Evolutionary conservation across 2,329 filamentous ascomycete genomes (phyloP).

Genomic region (Ampelomyces quisqualis): DNA sequence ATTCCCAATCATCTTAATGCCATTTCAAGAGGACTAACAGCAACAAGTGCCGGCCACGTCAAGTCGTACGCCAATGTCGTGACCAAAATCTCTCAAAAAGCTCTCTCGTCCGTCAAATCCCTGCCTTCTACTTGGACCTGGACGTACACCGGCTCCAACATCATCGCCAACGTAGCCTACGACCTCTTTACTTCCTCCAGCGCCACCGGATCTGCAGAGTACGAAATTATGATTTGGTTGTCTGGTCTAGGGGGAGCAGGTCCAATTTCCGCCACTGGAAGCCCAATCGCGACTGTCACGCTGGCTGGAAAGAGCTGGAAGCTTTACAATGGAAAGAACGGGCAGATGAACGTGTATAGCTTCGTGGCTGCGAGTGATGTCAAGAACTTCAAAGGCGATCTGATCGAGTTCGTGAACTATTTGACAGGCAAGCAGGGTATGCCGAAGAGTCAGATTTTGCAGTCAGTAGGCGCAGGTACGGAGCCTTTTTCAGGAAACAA

Average conservation of each 20-base stretch:
- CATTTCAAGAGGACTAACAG: constrained; percentile 2
- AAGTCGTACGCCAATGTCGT: constrained; percentile 50
- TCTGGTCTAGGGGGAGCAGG: constrained; percentile 59
- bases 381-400: constrained; percentile 58
- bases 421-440: constrained; percentile 53
- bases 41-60: constrained; percentile 33
- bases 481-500: constrained; percentile 57
- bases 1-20: background rate
- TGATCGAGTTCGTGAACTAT: constrained; percentile 60
- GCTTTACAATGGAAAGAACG: constrained; percentile 63
- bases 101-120: constrained; percentile 43
- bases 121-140: constrained; percentile 51
- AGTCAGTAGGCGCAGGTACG: constrained; percentile 57
- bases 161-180: constrained; percentile 62
- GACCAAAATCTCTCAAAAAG: constrained; percentile 35
- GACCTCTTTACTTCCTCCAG: constrained; percentile 60
- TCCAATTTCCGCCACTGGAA: constrained; percentile 60
- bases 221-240: constrained; percentile 69
- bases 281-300: constrained; percentile 55
- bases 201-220: constrained; percentile 51
- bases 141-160: constrained; percentile 51
- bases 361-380: constrained; percentile 55
- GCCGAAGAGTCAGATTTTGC: constrained; percentile 54
- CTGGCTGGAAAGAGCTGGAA: constrained; percentile 59
- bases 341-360: constrained; percentile 60